These are phyloP conservation scores for Berkeleyomyces basicola DNA, from an alignment of 2,329 filamentous ascomycete genomes.

Conservation along the genomic window DNA sequence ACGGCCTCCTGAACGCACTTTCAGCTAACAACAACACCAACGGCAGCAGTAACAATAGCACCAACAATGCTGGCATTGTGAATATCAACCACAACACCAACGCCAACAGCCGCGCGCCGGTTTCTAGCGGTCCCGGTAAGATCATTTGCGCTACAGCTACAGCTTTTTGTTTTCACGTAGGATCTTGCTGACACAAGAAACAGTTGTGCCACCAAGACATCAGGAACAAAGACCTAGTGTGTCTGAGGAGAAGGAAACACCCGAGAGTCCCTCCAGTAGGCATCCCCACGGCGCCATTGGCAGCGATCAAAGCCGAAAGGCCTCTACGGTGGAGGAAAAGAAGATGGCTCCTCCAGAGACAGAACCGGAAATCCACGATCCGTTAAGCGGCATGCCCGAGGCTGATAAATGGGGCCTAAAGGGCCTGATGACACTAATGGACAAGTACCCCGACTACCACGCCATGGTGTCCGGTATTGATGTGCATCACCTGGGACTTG, in stretches of 20 bases:
- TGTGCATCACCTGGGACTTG: constrained; percentile 38
- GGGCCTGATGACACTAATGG: constrained; percentile 45
- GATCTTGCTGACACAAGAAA: neutral
- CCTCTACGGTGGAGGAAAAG: constrained; percentile 27
- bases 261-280: constrained; percentile 18
- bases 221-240: constrained; percentile 16
- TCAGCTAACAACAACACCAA: constrained; percentile 32
- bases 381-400: constrained; percentile 42
- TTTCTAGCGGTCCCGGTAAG: neutral
- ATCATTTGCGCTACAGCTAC: neutral
- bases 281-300: constrained; percentile 32
- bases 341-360: constrained; percentile 20
- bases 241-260: constrained; percentile 29
- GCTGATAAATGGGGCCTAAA: constrained; percentile 50
- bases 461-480: constrained; percentile 44
- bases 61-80: neutral
- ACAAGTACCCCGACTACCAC: constrained; percentile 46
- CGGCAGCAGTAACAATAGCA: neutral
- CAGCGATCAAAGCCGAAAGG: constrained; percentile 22
- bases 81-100: neutral
- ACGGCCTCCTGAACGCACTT: constrained; percentile 47
- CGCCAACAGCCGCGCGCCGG: neutral
- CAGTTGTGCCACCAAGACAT: constrained; percentile 7
- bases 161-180: neutral
- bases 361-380: constrained; percentile 33